Evolutionary conservation across 768 basidiomycete species (phyloP).

Genomic region (Chlorophyllum brunneum): DNA sequence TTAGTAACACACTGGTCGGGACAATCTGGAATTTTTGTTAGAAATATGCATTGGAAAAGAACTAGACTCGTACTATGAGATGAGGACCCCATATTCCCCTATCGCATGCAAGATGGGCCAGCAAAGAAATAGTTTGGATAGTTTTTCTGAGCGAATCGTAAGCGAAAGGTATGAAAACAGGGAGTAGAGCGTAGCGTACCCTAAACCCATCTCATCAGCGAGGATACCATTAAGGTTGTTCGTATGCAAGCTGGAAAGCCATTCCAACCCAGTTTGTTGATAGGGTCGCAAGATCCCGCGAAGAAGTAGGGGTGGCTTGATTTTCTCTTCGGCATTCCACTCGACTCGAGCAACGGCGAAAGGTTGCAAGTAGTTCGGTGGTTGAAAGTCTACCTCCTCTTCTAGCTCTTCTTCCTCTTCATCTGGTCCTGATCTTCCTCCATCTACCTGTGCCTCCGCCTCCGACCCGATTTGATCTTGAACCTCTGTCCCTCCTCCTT

Average conservation of each 20-base stretch:
- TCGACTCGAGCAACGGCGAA: slow-evolving; percentile 71
- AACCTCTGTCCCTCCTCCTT: slow-evolving; percentile 23
- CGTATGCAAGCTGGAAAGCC: slow-evolving; percentile 84
- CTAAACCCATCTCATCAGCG: slow-evolving; percentile 94
- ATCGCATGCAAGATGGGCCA: slow-evolving; percentile 91
- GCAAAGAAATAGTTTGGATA: slow-evolving; percentile 90
- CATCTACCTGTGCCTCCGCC: slow-evolving; percentile 11
- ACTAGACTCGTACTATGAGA: slow-evolving; percentile 56
- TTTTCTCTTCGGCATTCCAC: slow-evolving; percentile 55
- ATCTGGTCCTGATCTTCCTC: slow-evolving; percentile 7
- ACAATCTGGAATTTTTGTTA: slow-evolving; percentile 53
- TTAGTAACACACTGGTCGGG: slow-evolving; percentile 90
- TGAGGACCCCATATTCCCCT: slow-evolving; percentile 92
- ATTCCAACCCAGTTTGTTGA: slow-evolving; percentile 90
- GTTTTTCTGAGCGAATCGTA: slow-evolving; percentile 66
- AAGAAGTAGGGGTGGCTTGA: slow-evolving; percentile 68
- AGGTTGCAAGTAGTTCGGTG: slow-evolving; percentile 57
- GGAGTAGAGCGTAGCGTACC: slow-evolving; percentile 45
- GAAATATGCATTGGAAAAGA: background rate
- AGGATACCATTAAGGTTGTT: slow-evolving; percentile 82
- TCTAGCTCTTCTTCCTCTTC: slow-evolving; percentile 3
- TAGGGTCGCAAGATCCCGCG: slow-evolving; percentile 90
- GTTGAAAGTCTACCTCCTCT: slow-evolving; percentile 19
- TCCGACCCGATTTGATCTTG: slow-evolving; percentile 24
- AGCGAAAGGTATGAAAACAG: background rate